Evolutionary conservation across 2,329 filamentous ascomycete species (phyloP).

Genomic region (Botryotinia convoluta): DNA sequence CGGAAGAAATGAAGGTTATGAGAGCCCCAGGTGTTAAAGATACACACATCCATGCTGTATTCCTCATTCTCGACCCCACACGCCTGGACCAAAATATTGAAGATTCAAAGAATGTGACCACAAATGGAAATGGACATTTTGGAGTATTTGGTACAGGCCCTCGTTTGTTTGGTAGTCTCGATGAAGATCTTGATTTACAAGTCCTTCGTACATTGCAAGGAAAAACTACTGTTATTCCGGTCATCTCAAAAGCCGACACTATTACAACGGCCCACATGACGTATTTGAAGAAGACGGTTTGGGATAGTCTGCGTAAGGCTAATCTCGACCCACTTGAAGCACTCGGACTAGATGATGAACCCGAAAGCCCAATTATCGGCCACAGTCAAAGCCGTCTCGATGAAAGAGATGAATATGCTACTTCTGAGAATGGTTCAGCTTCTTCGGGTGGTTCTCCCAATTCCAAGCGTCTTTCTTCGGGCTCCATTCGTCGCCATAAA

Average conservation of each 20-base stretch:
- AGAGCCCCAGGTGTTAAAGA: constrained; percentile 90
- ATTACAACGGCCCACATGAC: constrained; percentile 95
- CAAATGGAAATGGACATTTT: constrained; percentile 48
- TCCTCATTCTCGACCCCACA: constrained; percentile 84
- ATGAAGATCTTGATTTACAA: constrained; percentile 87
- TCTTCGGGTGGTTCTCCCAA: constrained; percentile 28
- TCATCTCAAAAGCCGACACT: constrained; percentile 95
- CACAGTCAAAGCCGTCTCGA: constrained; percentile 49
- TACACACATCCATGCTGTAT: constrained; percentile 95
- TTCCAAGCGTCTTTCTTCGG: constrained; percentile 36
- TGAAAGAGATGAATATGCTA: constrained; percentile 52
- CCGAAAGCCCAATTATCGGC: constrained; percentile 48
- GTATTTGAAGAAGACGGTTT: constrained; percentile 85
- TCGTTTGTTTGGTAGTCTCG: constrained; percentile 64
- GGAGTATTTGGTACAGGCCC: constrained; percentile 45
- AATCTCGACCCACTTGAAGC: constrained; percentile 86
- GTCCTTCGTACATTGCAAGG: constrained; percentile 83
- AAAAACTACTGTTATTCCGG: constrained; percentile 92
- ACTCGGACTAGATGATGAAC: constrained; percentile 76
- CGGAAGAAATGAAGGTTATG: constrained; percentile 95
- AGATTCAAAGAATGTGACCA: constrained; percentile 52
- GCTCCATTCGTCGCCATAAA: constrained; percentile 37
- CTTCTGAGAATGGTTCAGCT: constrained; percentile 35
- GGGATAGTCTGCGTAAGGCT: constrained; percentile 80
- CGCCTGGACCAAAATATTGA: constrained; percentile 81